Base-by-base conservation (phyloP, 176 grass and related monocot genomes). In the Raddia distichophylla region DNA sequence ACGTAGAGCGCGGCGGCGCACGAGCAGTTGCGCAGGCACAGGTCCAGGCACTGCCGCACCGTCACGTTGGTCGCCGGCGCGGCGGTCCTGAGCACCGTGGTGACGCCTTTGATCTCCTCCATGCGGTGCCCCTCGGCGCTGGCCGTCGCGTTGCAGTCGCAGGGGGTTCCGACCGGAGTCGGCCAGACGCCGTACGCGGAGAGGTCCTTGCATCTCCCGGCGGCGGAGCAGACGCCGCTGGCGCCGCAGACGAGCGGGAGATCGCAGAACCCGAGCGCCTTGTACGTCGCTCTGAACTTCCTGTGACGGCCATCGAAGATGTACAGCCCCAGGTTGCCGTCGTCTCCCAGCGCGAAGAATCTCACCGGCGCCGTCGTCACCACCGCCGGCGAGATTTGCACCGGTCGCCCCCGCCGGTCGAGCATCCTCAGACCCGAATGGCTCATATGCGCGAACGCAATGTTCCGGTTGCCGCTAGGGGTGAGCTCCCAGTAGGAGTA, bases 401-500 rank as follows among this genome's bases (percentile, higher is more conserved):
- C 63, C 35, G 22, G 56, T 15, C 32, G 3, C 0, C 5, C 54
- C 48, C 16, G 35, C n/a, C 40, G 3, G 82, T 85, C 87, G 1
- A 80, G 64, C 35, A 89, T 13, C 46, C 37, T 69, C 12, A 89
- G 87, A 3, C 82, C 87, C 56, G 71, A 45, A 20, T 8, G 54
- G 76, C 62, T 42, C 55, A 89, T 73, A 12, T 55, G 52, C 17
- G 63, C 76, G 48, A 73, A 84, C 18, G 45, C 69, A 76, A 85
- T 84, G 62, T 46, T 80, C 47, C 48, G 45, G 87, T 70, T 80
- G 55, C 57, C 33, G 7, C 49, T 49, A 44, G 88, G 83, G 18
- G 48, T 20, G 43, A 91, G 43, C 57, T 93, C 67, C 91, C 94
- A 93, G 85, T 97, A 93, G 18, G 88, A 82, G 60, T 94, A 91